These are phyloP conservation scores for Pseudogymnoascus sp. DNA, from an alignment of 2,329 filamentous ascomycete species.

Conservation along the genomic window DNA sequence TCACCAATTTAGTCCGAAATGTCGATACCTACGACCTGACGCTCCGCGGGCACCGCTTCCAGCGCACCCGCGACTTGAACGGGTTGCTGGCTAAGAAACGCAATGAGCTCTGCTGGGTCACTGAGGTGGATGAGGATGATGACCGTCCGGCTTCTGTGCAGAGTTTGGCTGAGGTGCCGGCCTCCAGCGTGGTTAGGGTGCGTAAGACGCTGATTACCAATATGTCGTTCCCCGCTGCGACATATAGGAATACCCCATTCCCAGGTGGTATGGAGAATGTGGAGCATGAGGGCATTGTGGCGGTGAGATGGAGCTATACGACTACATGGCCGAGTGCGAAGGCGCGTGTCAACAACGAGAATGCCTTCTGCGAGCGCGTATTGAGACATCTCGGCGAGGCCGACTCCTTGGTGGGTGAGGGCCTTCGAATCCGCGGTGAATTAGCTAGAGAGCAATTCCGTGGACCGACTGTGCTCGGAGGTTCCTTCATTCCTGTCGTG, in stretches of 20 bases:
- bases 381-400: slow-evolving; percentile 13
- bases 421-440: slow-evolving; percentile 8
- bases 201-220: background rate
- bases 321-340: slow-evolving; percentile 18
- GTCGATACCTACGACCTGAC: slow-evolving; percentile 19
- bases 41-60: slow-evolving; percentile 32
- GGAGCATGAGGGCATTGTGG: slow-evolving; percentile 32
- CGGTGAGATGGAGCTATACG: slow-evolving; percentile 43
- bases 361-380: slow-evolving; percentile 14
- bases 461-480: slow-evolving; percentile 32
- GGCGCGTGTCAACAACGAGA: slow-evolving; percentile 19
- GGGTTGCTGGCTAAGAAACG: slow-evolving; percentile 29
- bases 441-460: slow-evolving; percentile 29
- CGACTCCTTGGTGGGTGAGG: background rate
- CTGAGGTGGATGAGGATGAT: slow-evolving; percentile 32
- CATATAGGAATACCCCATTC: slow-evolving; percentile 24
- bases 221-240: background rate
- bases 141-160: slow-evolving; percentile 27
- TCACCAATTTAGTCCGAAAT: slow-evolving; percentile 25
- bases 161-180: slow-evolving; percentile 34
- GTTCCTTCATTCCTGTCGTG: slow-evolving; percentile 28
- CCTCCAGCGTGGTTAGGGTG: slow-evolving; percentile 27
- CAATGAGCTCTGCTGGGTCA: slow-evolving; percentile 38
- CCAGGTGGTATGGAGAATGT: slow-evolving; percentile 18
- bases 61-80: slow-evolving; percentile 26